Conservation (phyloP, 805 yeast species). For the Metschnikowia shivogae region DNA sequence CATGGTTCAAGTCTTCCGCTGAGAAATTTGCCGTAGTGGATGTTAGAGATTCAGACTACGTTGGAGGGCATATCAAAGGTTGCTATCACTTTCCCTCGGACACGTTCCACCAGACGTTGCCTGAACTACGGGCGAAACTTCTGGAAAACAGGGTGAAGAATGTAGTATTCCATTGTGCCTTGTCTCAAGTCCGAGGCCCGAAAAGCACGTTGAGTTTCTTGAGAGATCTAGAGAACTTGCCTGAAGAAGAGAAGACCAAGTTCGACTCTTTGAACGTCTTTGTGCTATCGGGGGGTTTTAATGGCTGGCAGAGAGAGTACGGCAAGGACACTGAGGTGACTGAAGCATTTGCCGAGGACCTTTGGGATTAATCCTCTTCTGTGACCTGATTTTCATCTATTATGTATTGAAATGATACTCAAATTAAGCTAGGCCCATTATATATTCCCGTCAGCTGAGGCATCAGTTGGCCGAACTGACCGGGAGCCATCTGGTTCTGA, state of each 20-base stretch:
- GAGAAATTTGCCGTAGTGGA: constrained; percentile 61
- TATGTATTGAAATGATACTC: background rate
- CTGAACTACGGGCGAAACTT: constrained; percentile 34
- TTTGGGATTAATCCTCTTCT: constrained; percentile 26
- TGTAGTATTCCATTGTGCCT: constrained; percentile 85
- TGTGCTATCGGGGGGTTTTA: constrained; percentile 82
- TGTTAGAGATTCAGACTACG: constrained; percentile 77
- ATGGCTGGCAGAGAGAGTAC: constrained; percentile 71
- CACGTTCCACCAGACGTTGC: constrained; percentile 36
- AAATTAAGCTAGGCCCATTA: constrained; percentile 26
- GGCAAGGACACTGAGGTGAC: constrained; percentile 67
- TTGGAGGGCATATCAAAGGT: constrained; percentile 70
- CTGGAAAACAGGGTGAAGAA: constrained; percentile 35
- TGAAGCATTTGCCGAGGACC: constrained; percentile 38
- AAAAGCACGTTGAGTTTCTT: constrained; percentile 66
- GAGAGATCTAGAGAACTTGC: constrained; percentile 38
- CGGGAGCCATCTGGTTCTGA: constrained; percentile 5
- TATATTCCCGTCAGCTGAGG: constrained; percentile 9
- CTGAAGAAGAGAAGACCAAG: constrained; percentile 20
- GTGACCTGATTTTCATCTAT: background rate
- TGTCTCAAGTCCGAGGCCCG: constrained; percentile 92
- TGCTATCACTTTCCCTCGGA: constrained; percentile 55
- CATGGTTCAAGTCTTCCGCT: constrained; percentile 43
- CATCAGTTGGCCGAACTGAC: background rate
- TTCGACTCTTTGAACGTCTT: constrained; percentile 48